Base-by-base conservation (phyloP, 2,329 filamentous ascomycete species). In the Fusarium siculi region DNA sequence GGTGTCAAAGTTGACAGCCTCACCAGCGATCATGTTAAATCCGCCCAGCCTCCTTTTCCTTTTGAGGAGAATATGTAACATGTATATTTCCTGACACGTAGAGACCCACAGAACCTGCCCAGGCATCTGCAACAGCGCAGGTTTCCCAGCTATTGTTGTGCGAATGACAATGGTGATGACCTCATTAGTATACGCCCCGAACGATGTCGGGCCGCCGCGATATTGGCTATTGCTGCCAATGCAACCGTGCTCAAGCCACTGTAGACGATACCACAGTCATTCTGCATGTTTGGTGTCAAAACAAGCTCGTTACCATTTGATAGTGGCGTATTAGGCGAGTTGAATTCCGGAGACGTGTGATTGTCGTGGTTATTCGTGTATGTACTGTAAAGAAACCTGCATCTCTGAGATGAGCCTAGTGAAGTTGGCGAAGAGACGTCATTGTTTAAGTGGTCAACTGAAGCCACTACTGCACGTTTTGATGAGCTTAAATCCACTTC, bases 401-500 rank as follows among this genome's bases (percentile, higher is more conserved):
- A 39, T 54, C 30, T 28, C 68, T 28, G 25, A 52, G 19, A 34
- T 39, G 25, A 52, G 62, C 21, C 60, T 28, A 47, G 42, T 39
- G 6, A 47, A 36, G 47, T 55, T 42, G 57, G 37, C n/a, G 15
- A 28, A 47, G 19, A 47, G 53, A 63, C 53, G 28, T 59, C 60
- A 58, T 28, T 32, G 32, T 39, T 32, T 55, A 12, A 60, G 47
- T 55, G 57, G 47, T 42, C 47, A 60, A 42, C 37, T 21, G 53
- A 59, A 23, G 53, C 25, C n/a, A 30, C 56, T 68, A 54, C 63
- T 68, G 55, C 65, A 68, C 47, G 65, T 53, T 68, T 68, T 63
- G 36, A 67, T 63, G 55, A 68, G 55, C 63, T 68, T 63, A 68
- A 68, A 63, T 68, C 65, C 65, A 68, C 65, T 68, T 63, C 42